phyloP scores from a whole-genome alignment of 1,139 yeast genomes.

The Saccharomyces pastorianus region DNA sequence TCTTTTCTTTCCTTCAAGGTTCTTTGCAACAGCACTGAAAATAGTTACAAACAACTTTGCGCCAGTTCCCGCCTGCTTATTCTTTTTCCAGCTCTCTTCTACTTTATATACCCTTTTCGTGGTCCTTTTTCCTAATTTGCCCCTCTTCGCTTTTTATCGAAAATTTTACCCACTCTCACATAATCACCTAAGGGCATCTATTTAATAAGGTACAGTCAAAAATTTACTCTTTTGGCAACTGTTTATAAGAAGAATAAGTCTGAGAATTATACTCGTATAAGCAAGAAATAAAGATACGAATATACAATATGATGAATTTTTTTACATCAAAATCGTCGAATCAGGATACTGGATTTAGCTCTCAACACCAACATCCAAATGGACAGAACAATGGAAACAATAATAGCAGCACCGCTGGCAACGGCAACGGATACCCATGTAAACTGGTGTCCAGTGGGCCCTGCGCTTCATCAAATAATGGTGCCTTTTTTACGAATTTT shows the following conservation, averaged over 20 bases:
- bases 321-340: constrained; percentile 15
- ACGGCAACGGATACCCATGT: constrained; percentile 12
- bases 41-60: background rate
- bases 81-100: background rate
- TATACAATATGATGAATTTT: constrained; percentile 21
- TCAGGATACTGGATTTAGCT: constrained; percentile 3
- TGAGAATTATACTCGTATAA: background rate
- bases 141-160: constrained; percentile 1
- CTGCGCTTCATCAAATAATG: background rate
- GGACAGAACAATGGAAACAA: constrained; percentile 5
- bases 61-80: background rate
- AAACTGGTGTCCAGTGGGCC: background rate
- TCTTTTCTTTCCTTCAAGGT: background rate
- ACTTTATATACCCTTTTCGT: background rate
- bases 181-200: background rate
- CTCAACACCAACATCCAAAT: constrained; percentile 5
- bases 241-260: background rate
- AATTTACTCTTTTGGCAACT: background rate
- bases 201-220: background rate
- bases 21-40: background rate
- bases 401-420: constrained; percentile 7
- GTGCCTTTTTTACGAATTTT: constrained; percentile 23
- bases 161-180: background rate
- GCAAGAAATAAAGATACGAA: background rate
- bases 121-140: background rate